Conservation (phyloP, 2,329 filamentous ascomycete species). For the Phyllosticta ampelicida region DNA sequence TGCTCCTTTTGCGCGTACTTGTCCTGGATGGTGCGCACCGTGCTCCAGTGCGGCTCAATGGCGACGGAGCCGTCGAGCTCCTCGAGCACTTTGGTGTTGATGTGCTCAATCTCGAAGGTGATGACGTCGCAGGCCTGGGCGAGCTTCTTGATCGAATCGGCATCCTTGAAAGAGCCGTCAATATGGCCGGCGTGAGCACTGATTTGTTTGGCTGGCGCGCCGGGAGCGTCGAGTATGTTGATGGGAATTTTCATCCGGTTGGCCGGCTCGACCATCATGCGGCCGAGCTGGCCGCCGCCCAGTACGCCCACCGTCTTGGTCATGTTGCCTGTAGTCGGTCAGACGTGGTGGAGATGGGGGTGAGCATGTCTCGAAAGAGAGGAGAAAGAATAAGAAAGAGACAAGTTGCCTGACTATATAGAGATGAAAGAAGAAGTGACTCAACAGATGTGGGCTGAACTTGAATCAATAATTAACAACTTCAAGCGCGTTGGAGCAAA, state of each 20-base stretch:
- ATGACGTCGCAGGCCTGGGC: slow-evolving; percentile 67
- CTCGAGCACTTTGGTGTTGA: slow-evolving; percentile 80
- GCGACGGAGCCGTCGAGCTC: slow-evolving; percentile 61
- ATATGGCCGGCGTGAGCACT: slow-evolving; percentile 66
- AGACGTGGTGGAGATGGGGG: not conserved
- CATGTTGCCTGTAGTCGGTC: slow-evolving; percentile 1
- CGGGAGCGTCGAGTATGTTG: slow-evolving; percentile 65
- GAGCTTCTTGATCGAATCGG: slow-evolving; percentile 67
- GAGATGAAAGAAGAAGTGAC: no score
- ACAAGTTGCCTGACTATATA: no score
- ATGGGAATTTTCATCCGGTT: slow-evolving; percentile 66
- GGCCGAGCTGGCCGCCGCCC: slow-evolving; percentile 55
- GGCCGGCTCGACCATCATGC: slow-evolving; percentile 89
- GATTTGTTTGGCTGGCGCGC: slow-evolving; percentile 76
- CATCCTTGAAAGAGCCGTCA: slow-evolving; percentile 78
- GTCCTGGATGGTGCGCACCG: slow-evolving; percentile 81
- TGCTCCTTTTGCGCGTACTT: slow-evolving; percentile 87
- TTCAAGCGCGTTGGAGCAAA: no score
- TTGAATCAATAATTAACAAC: no score
- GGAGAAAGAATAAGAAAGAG: no score
- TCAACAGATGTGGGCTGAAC: no score
- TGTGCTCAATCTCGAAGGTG: slow-evolving; percentile 92
- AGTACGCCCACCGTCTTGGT: slow-evolving; percentile 27
- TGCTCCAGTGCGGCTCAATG: slow-evolving; percentile 71
- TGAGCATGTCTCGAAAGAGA: no score